Evolutionary conservation across 2,329 filamentous ascomycete genomes (phyloP).

Genomic region (Venturia pyrina): DNA sequence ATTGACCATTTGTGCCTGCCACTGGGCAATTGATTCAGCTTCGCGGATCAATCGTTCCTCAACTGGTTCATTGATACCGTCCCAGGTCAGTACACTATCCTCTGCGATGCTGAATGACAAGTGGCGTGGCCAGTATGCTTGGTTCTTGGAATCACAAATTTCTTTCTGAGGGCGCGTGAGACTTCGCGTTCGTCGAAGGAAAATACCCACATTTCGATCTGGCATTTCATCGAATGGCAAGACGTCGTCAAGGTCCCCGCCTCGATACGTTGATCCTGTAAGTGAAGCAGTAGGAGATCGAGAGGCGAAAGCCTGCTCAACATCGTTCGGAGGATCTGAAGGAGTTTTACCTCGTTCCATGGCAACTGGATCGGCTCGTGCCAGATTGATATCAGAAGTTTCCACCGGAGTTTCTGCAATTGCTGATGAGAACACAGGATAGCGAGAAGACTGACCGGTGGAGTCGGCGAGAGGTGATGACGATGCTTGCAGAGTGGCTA

Average conservation of each 20-base stretch:
- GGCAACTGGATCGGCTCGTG: conserved; percentile 14
- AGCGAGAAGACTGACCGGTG: background rate
- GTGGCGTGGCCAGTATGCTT: conserved; percentile 58
- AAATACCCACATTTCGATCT: conserved; percentile 33
- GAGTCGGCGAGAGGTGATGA: conserved; percentile 1
- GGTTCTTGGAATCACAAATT: conserved; percentile 30
- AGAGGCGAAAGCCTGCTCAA: conserved; percentile 16
- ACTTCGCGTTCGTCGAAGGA: conserved; percentile 55
- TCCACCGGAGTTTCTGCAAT: conserved; percentile 26
- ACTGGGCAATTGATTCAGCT: background rate
- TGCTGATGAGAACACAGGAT: conserved; percentile 23
- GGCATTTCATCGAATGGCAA: conserved; percentile 41
- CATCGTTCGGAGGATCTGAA: conserved; percentile 13
- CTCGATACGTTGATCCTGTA: conserved; percentile 49
- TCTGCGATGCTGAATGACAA: conserved; percentile 68
- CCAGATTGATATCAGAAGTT: conserved; percentile 17
- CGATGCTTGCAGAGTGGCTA: background rate
- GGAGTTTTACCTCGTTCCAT: conserved; percentile 18
- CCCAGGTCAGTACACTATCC: conserved; percentile 62
- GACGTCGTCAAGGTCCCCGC: conserved; percentile 48
- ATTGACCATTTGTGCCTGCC: conserved; percentile 23
- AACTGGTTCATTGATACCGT: conserved; percentile 25
- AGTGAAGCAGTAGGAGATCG: conserved; percentile 40
- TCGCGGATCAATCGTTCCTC: background rate
- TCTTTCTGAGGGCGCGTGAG: conserved; percentile 20